These are phyloP conservation scores for Tuber aestivum DNA, from an alignment of 495 filamentous ascomycete genomes.

Conservation along the genomic window DNA sequence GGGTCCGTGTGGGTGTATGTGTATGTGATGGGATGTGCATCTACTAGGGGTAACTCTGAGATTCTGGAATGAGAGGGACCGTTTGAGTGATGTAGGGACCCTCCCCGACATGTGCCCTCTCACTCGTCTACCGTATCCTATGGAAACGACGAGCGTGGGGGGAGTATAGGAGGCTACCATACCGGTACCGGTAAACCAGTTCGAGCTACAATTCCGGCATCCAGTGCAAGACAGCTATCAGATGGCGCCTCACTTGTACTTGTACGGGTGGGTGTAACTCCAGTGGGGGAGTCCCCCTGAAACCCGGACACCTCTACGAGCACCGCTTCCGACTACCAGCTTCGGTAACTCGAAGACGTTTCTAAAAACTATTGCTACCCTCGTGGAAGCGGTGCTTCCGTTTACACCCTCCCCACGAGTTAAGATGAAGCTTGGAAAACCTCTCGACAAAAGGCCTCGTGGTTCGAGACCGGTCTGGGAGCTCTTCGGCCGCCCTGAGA, in stretches of 20 bases:
- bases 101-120: not conserved
- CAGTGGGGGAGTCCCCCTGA: not conserved
- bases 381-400: not conserved
- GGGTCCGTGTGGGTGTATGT: not conserved
- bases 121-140: not conserved
- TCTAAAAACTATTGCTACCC: not conserved
- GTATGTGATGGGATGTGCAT: constrained; percentile 5
- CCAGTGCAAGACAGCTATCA: not conserved
- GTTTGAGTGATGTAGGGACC: not conserved
- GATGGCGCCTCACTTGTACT: not conserved
- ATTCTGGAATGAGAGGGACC: not conserved
- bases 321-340: not conserved
- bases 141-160: not conserved
- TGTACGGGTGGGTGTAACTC: too few relatives aligned
- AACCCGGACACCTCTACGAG: not conserved
- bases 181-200: too few relatives aligned
- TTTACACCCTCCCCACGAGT: not conserved
- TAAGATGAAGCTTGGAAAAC: not conserved
- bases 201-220: too few relatives aligned
- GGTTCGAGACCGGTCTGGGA: not conserved
- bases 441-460: not conserved
- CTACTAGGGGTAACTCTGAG: not conserved
- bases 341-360: not conserved
- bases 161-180: not conserved
- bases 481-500: not conserved